Percentiles rank a stretch among this genome's conserved stretches.
Conservation (phyloP, 106 monocot genomes). For the Dendrobium chrysotoxum region DNA sequence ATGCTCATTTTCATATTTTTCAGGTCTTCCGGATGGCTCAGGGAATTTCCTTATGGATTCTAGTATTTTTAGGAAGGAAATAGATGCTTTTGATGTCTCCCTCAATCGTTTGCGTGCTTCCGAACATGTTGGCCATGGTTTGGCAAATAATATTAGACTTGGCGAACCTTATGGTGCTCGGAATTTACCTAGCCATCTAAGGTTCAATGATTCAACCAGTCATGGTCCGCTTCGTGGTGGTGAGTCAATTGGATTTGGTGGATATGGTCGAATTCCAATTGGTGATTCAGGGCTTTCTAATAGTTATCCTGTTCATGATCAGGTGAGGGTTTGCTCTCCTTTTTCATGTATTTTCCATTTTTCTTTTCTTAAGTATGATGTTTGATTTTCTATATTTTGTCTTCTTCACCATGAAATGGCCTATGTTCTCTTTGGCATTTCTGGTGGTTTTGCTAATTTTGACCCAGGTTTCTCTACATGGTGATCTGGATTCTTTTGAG, state of each 20-base stretch:
- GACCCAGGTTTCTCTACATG: conserved; percentile 21
- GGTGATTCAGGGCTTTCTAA: conserved; percentile 28
- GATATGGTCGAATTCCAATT: conserved; percentile 7
- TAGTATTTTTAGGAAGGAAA: conserved; percentile 8
- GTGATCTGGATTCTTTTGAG: conserved; percentile 38
- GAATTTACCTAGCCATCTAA: conserved; percentile 3
- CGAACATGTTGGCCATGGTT: not conserved
- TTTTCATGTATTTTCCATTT: not conserved
- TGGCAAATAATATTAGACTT: not conserved
- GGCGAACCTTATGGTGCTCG: not conserved
- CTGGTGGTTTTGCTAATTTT: not conserved
- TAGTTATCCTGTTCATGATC: conserved; percentile 15
- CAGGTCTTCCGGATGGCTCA: not conserved
- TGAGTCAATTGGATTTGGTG: conserved; percentile 19
- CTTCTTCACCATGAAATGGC: not conserved
- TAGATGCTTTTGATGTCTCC: conserved; percentile 6
- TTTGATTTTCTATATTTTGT: not conserved
- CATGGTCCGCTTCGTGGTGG: conserved; percentile 3
- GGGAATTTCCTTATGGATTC: not conserved
- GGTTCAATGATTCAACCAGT: conserved; percentile 6
- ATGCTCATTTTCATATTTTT: not conserved
- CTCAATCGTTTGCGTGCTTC: not conserved
- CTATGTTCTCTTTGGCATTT: not conserved
- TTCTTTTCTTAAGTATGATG: not conserved
- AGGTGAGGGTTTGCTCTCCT: conserved; percentile 19